phyloP scores from a whole-genome alignment of 148 eudicot species.

The Cornus controversa region DNA sequence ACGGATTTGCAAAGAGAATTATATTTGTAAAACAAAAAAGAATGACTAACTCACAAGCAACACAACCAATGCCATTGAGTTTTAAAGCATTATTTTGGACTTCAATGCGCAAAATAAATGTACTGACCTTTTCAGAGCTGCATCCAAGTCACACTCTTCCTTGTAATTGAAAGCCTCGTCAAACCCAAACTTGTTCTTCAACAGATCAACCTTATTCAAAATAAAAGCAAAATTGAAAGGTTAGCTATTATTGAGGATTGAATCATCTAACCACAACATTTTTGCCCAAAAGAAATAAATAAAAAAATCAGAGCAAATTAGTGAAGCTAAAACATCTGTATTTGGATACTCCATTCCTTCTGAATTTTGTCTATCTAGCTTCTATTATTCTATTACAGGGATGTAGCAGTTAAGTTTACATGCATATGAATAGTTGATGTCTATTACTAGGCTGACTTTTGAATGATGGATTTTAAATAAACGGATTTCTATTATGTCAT shows the following conservation, averaged over 20 bases:
- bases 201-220: conserved; percentile 13
- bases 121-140: conserved; percentile 35
- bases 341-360: no score
- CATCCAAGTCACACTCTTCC: conserved; percentile 30
- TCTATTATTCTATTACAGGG: neutral
- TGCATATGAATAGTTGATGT: no score
- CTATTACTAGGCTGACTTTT: no score
- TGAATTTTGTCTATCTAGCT: neutral
- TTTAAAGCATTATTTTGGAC: neutral
- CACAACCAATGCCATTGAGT: neutral
- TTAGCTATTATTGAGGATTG: neutral
- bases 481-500: neutral
- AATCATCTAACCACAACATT: neutral
- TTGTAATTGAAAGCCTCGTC: conserved; percentile 42
- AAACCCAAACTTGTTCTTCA: conserved; percentile 37
- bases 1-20: no score
- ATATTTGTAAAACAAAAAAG: no score
- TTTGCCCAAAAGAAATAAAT: neutral
- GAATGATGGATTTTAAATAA: no score
- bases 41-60: no score
- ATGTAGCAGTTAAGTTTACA: no score
- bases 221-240: neutral
- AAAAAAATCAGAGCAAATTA: no score
- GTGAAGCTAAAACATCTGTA: neutral
- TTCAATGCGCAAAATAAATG: neutral